Evolutionary conservation across 2,329 filamentous ascomycete species (phyloP).

Genomic region (Botrytis elliptica): DNA sequence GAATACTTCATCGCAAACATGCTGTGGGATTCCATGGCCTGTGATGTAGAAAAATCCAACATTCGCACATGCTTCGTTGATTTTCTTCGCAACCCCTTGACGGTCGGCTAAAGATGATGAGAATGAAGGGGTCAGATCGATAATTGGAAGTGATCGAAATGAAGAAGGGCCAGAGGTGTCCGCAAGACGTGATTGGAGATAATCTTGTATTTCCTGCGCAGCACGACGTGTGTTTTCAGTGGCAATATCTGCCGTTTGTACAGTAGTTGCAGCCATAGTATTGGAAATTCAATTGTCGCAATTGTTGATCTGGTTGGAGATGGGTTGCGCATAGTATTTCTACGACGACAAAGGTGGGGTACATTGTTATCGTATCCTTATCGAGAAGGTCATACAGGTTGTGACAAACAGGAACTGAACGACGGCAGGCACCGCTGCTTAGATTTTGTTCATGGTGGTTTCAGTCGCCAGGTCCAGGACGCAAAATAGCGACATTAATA

Average conservation of each 20-base stretch:
- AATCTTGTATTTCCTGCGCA: slow-evolving; percentile 34
- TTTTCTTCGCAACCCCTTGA: slow-evolving; percentile 33
- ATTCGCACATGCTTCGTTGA: slow-evolving; percentile 35
- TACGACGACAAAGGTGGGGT: not conserved
- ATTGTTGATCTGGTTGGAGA: not conserved
- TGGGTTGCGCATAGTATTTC: not conserved
- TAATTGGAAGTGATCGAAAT: slow-evolving; percentile 36
- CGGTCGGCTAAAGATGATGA: slow-evolving; percentile 31
- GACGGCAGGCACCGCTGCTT: not conserved
- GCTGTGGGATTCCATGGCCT: slow-evolving; percentile 46
- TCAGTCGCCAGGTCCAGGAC: not conserved
- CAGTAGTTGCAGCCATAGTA: slow-evolving; percentile 12
- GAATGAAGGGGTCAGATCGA: slow-evolving; percentile 37
- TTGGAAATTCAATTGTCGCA: not conserved
- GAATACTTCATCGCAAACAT: slow-evolving; percentile 45
- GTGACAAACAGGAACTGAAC: slow-evolving; percentile 9
- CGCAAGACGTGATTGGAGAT: slow-evolving; percentile 32
- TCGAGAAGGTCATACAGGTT: not conserved
- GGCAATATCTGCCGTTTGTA: not conserved
- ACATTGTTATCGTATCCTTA: slow-evolving; percentile 8
- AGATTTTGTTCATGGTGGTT: not conserved
- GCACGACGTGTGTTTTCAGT: slow-evolving; percentile 21
- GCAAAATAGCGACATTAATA: not conserved
- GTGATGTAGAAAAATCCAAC: slow-evolving; percentile 42
- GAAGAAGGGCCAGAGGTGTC: slow-evolving; percentile 26